Evolutionary conservation across 345 rosid genomes (phyloP).

Genomic region (Lepidium sativum): DNA sequence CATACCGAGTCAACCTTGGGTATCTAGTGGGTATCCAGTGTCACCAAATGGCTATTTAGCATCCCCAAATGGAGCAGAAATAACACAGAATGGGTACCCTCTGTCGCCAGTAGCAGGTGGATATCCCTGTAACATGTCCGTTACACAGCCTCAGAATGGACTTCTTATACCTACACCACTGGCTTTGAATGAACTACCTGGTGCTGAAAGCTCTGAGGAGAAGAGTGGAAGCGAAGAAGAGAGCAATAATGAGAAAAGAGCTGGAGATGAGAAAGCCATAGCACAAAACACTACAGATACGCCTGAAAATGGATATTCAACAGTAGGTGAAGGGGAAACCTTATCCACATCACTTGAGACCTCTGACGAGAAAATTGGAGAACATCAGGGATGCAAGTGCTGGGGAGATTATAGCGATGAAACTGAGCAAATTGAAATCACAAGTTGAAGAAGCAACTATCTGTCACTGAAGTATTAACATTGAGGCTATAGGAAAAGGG

Average conservation of each 20-base stretch:
- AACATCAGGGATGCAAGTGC: slow-evolving; percentile 46
- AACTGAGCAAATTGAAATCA: slow-evolving; percentile 56
- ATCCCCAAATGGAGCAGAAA: slow-evolving; percentile 45
- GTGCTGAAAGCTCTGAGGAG: slow-evolving; percentile 27
- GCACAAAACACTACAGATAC: slow-evolving; percentile 25
- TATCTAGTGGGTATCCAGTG: slow-evolving; percentile 63
- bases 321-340: slow-evolving; percentile 16
- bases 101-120: slow-evolving; percentile 51
- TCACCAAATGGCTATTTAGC: slow-evolving; percentile 56
- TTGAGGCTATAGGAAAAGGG: slow-evolving; percentile 22
- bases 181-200: slow-evolving; percentile 33
- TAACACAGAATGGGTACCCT: slow-evolving; percentile 36
- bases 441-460: slow-evolving; percentile 33
- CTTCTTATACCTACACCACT: slow-evolving; percentile 26
- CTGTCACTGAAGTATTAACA: slow-evolving; percentile 21
- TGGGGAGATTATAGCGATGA: slow-evolving; percentile 94
- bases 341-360: slow-evolving; percentile 27
- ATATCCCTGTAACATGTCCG: slow-evolving; percentile 26
- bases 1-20: slow-evolving; percentile 86
- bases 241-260: slow-evolving; percentile 25
- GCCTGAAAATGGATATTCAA: slow-evolving; percentile 28
- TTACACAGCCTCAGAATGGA: slow-evolving; percentile 51
- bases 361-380: slow-evolving; percentile 25
- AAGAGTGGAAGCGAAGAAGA: slow-evolving; percentile 36
- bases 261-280: slow-evolving; percentile 25